phyloP scores from a whole-genome alignment of 1,284 basidiomycete species.

The Rhizoctonia solani region DNA sequence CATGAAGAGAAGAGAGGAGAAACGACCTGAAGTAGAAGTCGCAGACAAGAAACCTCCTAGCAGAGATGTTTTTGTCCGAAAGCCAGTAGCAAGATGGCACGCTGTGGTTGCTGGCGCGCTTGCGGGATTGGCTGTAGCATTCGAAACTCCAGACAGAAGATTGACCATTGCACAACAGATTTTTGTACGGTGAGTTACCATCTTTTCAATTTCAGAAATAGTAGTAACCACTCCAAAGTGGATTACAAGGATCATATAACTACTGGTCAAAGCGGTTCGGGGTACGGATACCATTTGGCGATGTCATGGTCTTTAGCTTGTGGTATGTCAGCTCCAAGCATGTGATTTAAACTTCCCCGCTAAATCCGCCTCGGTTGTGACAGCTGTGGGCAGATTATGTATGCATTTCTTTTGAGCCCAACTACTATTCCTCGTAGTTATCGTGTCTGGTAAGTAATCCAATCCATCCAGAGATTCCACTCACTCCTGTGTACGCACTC shows the following conservation, averaged over 20 bases:
- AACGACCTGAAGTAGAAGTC: slow-evolving; percentile 14
- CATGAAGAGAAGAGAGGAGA: slow-evolving; percentile 28
- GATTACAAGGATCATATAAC: slow-evolving; percentile 84
- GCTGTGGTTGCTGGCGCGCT: slow-evolving; percentile 84
- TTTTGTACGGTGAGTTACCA: slow-evolving; percentile 71
- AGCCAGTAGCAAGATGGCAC: slow-evolving; percentile 68
- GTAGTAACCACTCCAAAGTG: slow-evolving; percentile 51
- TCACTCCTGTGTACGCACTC: not conserved
- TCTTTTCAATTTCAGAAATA: not conserved
- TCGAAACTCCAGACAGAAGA: slow-evolving; percentile 73
- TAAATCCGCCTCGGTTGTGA: no score
- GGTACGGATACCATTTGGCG: slow-evolving; percentile 81
- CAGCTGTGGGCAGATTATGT: slow-evolving; percentile 90
- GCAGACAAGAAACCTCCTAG: slow-evolving; percentile 21
- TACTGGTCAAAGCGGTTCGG: slow-evolving; percentile 66
- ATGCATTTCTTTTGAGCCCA: slow-evolving; percentile 78
- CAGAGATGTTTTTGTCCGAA: slow-evolving; percentile 51
- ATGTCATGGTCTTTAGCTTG: slow-evolving; percentile 79
- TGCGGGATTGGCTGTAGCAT: slow-evolving; percentile 79
- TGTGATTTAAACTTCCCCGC: no score
- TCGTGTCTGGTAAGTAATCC: slow-evolving; percentile 61
- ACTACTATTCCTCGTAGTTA: slow-evolving; percentile 84
- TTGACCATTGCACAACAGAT: slow-evolving; percentile 86
- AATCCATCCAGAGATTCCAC: not conserved
- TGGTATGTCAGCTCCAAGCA: no score